A percentile compares a stretch with the other conserved stretches of the same genome.
These are phyloP conservation scores for Stygiomarasmius scandens DNA, from an alignment of 1,284 basidiomycete genomes.

Conservation along the genomic window DNA sequence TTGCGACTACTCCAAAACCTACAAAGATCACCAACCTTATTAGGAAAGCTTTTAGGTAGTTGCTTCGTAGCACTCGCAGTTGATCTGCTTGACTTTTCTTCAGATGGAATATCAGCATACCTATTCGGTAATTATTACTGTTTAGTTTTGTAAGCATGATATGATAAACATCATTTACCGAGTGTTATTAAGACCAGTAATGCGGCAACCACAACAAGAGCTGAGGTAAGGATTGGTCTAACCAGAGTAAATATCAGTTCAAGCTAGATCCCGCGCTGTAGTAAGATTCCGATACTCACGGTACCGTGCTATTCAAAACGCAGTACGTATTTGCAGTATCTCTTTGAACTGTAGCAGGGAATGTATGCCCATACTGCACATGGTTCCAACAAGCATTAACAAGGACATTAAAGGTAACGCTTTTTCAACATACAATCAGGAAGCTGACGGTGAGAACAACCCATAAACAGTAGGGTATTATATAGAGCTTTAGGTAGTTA, in stretches of 20 bases:
- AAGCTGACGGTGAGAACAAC: neutral
- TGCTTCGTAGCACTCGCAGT: neutral
- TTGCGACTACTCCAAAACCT: neutral
- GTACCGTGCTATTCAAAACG: neutral
- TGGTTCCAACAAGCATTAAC: neutral
- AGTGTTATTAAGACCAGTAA: neutral
- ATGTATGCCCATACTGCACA: neutral
- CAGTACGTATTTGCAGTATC: constrained; percentile 3
- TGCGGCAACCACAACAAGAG: neutral
- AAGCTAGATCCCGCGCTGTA: too few relatives aligned
- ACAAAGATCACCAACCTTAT: neutral
- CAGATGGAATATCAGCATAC: neutral
- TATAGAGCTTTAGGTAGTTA: constrained; percentile 1
- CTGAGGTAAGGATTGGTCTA: constrained; percentile 2
- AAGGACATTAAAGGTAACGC: neutral
- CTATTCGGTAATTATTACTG: neutral
- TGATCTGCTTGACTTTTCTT: neutral
- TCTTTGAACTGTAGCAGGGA: constrained; percentile 1
- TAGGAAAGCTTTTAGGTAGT: neutral
- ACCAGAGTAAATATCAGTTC: neutral
- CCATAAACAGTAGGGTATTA: constrained; percentile 2
- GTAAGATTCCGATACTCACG: neutral
- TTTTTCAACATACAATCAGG: neutral
- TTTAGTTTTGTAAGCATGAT: neutral
- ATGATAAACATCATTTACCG: neutral